These are phyloP conservation scores for Aphanomyces astaci DNA, from an alignment of 352 stramenopile genomes.

Conservation along the genomic window DNA sequence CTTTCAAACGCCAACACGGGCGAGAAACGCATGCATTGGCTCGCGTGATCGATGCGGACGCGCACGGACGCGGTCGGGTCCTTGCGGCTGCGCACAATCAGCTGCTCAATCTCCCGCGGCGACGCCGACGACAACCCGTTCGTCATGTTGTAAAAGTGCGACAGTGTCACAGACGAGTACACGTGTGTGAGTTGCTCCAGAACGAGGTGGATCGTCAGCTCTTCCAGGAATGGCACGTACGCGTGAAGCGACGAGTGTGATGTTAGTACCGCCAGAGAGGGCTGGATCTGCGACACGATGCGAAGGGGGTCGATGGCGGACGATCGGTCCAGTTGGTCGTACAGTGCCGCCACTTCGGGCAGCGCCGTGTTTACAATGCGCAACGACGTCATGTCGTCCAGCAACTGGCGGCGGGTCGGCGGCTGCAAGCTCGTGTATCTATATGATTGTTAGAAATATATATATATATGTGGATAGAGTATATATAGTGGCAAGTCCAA, in stretches of 20 bases:
- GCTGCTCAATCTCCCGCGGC: constrained; percentile 77
- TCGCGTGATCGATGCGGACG: constrained; percentile 78
- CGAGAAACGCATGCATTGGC: constrained; percentile 79
- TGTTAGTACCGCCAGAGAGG: constrained; percentile 38
- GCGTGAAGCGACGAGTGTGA: constrained; percentile 33
- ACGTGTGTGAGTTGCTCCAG: constrained; percentile 80
- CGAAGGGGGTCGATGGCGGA: constrained; percentile 66
- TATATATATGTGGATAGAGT: too few relatives aligned
- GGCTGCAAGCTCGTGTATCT: constrained; percentile 55
- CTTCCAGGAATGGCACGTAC: constrained; percentile 55
- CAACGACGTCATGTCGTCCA: constrained; percentile 82
- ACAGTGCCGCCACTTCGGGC: constrained; percentile 51
- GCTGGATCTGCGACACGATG: constrained; percentile 68
- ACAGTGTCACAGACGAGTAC: constrained; percentile 82
- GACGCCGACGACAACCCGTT: constrained; percentile 56
- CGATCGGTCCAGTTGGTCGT: constrained; percentile 57
- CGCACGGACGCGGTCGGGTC: constrained; percentile 48
- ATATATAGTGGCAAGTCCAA: too few relatives aligned
- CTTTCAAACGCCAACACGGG: constrained; percentile 71
- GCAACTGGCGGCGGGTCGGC: constrained; percentile 85
- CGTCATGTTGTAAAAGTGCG: constrained; percentile 83
- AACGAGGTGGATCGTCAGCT: constrained; percentile 64
- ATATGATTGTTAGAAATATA: too few relatives aligned
- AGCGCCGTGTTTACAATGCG: constrained; percentile 57
- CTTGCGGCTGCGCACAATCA: constrained; percentile 75